phyloP scores from a whole-genome alignment of 2,329 filamentous ascomycete genomes.

The Acrocalymma vagum region DNA sequence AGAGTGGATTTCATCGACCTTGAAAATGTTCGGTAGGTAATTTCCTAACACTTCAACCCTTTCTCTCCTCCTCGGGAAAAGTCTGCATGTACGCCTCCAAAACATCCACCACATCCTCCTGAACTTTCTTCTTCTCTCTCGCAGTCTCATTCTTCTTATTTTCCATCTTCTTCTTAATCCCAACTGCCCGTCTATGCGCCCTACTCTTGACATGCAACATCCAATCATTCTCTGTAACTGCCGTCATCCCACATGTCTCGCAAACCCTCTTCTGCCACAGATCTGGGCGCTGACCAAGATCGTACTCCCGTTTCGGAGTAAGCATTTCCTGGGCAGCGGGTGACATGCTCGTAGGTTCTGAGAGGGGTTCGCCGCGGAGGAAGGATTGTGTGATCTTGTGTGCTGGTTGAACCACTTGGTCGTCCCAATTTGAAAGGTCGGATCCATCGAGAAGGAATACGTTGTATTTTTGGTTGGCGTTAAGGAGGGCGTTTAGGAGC shows the following conservation, averaged over 20 bases:
- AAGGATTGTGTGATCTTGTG: constrained; percentile 69
- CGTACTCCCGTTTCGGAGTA: constrained; percentile 62
- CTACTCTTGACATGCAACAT: constrained; percentile 63
- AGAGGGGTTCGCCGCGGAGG: constrained; percentile 62
- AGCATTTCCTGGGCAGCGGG: constrained; percentile 65
- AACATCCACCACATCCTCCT: constrained; percentile 29
- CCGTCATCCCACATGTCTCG: constrained; percentile 70
- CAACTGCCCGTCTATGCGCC: constrained; percentile 57
- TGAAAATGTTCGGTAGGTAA: no score
- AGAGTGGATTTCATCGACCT: no score
- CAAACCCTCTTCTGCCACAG: constrained; percentile 68
- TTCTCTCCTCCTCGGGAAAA: constrained; percentile 13
- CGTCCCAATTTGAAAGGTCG: constrained; percentile 68
- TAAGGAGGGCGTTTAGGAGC: constrained; percentile 73
- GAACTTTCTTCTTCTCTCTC: constrained; percentile 5
- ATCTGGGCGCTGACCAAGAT: constrained; percentile 52
- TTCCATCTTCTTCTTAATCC: constrained; percentile 35
- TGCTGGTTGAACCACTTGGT: constrained; percentile 72
- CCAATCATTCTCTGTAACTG: constrained; percentile 67
- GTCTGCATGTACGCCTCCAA: constrained; percentile 27
- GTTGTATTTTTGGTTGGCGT: constrained; percentile 61
- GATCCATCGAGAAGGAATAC: constrained; percentile 87
- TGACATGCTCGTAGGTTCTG: constrained; percentile 64
- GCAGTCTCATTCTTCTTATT: constrained; percentile 10
- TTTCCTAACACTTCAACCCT: no score